These are phyloP conservation scores for Acacia concinna DNA, from an alignment of 331 rosid species.

Conservation along the genomic window DNA sequence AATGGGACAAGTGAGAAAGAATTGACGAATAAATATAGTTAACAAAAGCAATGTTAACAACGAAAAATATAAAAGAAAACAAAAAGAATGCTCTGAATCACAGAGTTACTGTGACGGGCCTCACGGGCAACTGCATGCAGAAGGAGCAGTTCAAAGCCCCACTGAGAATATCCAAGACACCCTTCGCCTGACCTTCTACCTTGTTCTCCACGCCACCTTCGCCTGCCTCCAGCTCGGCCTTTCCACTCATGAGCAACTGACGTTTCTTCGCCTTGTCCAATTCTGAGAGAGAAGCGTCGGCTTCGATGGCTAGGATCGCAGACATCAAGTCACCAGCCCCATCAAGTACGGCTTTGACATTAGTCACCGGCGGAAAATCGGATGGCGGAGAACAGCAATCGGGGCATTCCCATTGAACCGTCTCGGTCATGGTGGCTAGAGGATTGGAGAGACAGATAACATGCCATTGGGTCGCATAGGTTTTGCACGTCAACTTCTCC, in stretches of 20 bases:
- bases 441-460: conserved; percentile 40
- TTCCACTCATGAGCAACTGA: conserved; percentile 54
- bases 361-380: not conserved
- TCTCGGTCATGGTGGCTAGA: conserved; percentile 44
- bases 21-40: not conserved
- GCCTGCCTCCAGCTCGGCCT: conserved; percentile 23
- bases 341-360: not conserved
- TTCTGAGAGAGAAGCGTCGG: conserved; percentile 50
- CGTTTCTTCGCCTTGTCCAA: conserved; percentile 51
- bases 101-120: conserved; percentile 66
- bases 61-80: too few relatives aligned
- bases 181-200: not conserved
- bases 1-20: not conserved
- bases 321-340: conserved; percentile 33
- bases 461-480: conserved; percentile 66
- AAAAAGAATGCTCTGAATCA: not conserved
- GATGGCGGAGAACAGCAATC: conserved; percentile 43
- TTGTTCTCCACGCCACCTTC: not conserved
- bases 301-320: conserved; percentile 52
- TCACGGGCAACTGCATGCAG: conserved; percentile 64
- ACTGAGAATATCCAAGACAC: conserved; percentile 38
- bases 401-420: conserved; percentile 59
- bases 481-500: conserved; percentile 57
- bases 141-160: conserved; percentile 59
- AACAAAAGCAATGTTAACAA: not conserved